phyloP scores from a whole-genome alignment of 176 grass and related monocot species.

The Aegilops longissima region DNA sequence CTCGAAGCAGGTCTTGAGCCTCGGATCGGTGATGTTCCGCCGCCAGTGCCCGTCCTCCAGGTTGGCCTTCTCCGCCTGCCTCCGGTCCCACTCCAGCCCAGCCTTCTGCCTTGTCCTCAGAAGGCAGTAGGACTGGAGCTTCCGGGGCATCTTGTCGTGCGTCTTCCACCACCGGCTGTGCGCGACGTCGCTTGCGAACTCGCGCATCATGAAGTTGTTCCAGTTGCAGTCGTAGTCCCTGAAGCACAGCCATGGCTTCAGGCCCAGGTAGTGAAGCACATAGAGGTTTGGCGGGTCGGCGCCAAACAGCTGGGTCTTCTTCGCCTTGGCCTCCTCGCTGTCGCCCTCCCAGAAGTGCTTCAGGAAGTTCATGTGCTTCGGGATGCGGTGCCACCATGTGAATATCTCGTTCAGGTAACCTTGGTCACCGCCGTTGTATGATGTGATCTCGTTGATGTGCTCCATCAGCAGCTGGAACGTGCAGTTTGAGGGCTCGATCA shows the following conservation, averaged over 20 bases:
- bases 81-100: constrained; percentile 68
- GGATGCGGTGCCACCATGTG: constrained; percentile 96
- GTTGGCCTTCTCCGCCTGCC: constrained; percentile 73
- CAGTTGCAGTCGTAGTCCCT: constrained; percentile 95
- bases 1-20: constrained; percentile 70
- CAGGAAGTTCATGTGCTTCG: constrained; percentile 86
- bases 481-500: constrained; percentile 88
- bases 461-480: constrained; percentile 92
- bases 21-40: constrained; percentile 63
- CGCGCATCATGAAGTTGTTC: constrained; percentile 53
- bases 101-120: constrained; percentile 82
- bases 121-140: constrained; percentile 60
- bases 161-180: constrained; percentile 79
- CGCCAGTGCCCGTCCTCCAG: constrained; percentile 72
- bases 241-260: constrained; percentile 97
- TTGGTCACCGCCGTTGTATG: constrained; percentile 91
- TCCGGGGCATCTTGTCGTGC: constrained; percentile 68
- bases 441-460: constrained; percentile 81
- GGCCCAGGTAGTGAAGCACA: constrained; percentile 73
- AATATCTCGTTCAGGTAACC: constrained; percentile 98
- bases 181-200: constrained; percentile 78
- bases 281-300: constrained; percentile 72
- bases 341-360: constrained; percentile 99
- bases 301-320: constrained; percentile 72
- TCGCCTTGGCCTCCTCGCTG: constrained; percentile 43